Percentiles rank a stretch among this genome's conserved stretches.
These are phyloP conservation scores for Xylaria castorea DNA, from an alignment of 495 filamentous ascomycete genomes.

Conservation along the genomic window DNA sequence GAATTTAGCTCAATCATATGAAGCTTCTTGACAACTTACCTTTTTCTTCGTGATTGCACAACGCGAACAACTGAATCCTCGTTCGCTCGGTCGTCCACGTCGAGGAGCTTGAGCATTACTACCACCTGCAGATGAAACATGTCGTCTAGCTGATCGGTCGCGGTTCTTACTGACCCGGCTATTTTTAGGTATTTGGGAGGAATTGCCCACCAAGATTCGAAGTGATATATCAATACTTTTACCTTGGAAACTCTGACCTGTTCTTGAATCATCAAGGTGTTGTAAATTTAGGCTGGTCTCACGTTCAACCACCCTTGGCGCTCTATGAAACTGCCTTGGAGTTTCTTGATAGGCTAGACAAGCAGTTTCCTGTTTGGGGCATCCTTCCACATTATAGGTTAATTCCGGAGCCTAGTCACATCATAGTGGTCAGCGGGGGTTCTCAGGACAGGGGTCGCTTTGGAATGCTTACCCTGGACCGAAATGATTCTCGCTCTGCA, in stretches of 20 bases:
- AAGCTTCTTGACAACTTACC: neutral
- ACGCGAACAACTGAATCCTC: slow-evolving; percentile 23
- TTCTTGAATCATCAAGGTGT: neutral
- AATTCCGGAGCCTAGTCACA: neutral
- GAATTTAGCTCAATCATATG: neutral
- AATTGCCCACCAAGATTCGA: neutral
- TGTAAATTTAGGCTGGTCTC: neutral
- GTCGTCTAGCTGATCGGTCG: neutral
- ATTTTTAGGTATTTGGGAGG: neutral
- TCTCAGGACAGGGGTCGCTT: neutral
- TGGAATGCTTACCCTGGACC: slow-evolving; percentile 6
- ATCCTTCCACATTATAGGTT: neutral
- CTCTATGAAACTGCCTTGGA: neutral
- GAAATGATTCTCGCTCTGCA: neutral
- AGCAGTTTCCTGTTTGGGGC: neutral
- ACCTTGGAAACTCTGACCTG: neutral
- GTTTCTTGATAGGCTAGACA: neutral
- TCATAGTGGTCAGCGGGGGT: slow-evolving; percentile 13
- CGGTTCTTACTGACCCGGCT: neutral
- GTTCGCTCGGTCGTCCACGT: slow-evolving; percentile 21
- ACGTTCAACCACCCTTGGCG: neutral
- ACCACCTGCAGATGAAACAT: neutral
- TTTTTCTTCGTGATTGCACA: slow-evolving; percentile 21
- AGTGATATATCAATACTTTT: slow-evolving; percentile 13
- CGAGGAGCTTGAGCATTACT: neutral